Base-by-base conservation (phyloP, 176 grass and related monocot species). In the Oryza meridionalis region DNA sequence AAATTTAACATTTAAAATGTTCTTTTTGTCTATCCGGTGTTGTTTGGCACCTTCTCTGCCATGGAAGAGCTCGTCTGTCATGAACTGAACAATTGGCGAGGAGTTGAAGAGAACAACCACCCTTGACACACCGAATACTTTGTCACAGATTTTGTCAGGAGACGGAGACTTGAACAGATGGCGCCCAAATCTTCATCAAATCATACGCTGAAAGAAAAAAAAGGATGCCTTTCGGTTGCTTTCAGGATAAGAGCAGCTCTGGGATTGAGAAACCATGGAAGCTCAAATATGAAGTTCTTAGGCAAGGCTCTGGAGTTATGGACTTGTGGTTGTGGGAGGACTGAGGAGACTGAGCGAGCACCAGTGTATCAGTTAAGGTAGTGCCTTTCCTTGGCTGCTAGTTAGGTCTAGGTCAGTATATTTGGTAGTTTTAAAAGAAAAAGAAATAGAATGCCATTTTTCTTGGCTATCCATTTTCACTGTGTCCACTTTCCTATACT, bases 21-120 rank as follows among this genome's bases (percentile, higher is more conserved):
- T 81, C 66, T 88, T 70, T 78, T 92, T 97, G 77, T 93, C 91
- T 63, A 85, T 85, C 32, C 61, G 83, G 70, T 89, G 71, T 73
- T 59, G 73, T 86, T 78, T 66, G 44, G 69, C 66, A 43, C 42
- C 42, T 43, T 43, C 9, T 43, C 9, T 4, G 44, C 68, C n/a
- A 63, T 89, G 69, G 13, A 70, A 95, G 92, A 80, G 71, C 84
- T 76, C 67, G 70, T 86, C 72, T 86, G 45, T 25, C 80, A 63
- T 94, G 79, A 67, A 86, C 78, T 25, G 82, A 84, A 1, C 79
- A 64, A 88, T 65, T 19, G 38, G 69, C 72, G 58, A 15, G 63
- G 21, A 49, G 3, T 13, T 33, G 22, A 37, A 73, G 50, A 40
- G 15, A 70, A 49, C 22, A 21, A 25, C 65, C 81, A 81, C 29